Base-by-base conservation (phyloP, 2,329 filamentous ascomycete species). In the Zelopaecilomyces penicillatus region DNA sequence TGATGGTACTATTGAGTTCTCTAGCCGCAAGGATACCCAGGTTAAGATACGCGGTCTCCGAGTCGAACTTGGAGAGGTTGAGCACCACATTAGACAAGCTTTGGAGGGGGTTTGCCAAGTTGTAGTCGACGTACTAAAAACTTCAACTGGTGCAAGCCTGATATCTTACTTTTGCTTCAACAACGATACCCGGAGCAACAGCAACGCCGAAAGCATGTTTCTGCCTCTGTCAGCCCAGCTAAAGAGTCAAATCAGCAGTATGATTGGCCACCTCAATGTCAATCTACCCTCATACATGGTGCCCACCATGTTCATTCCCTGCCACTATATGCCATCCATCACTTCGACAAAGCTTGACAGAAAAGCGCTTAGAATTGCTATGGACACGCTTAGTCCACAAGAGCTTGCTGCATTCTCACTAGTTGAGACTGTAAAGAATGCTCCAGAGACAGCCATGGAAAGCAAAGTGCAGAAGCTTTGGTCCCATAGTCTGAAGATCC, bases 381-480 rank as follows among this genome's bases (percentile, higher is more conserved):
- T 41, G 6, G 4, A 34, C 11, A 19, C 7, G 2, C 44, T 46
- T 6, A 32, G 30, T 12, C 42, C 36, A 7, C 39, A 45, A 4
- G 46, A 50, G 11, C 45, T 54, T 11, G 44, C 41, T 9, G 28
- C 42, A 28, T 50, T 53, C 39, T 50, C 54, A 3, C 52, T 57
- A 4, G 55, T 60, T 38, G 40, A 57, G n/a, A 52, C 45, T n/a
- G 49, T 44, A 31, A 50, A 45, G 29, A 42, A 42, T 6, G 35
- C 33, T 1, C 45, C 45, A n/a, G 37, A 42, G 30, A 51, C 53
- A 4, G 50, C 52, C n/a, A 46, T 53, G 12, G 52, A 57, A 30
- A 52, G 26, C 12, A 35, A 26, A 2, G 9, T 45, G 12, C 43
- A 45, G 27, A 6, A 30, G 11, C 30, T 45, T 27, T 45, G 43